Evolutionary conservation across 78 protist genomes (phyloP), one percentile per base, ranked within the genome.

Genomic region (Dictyostelium citrinum): DNA sequence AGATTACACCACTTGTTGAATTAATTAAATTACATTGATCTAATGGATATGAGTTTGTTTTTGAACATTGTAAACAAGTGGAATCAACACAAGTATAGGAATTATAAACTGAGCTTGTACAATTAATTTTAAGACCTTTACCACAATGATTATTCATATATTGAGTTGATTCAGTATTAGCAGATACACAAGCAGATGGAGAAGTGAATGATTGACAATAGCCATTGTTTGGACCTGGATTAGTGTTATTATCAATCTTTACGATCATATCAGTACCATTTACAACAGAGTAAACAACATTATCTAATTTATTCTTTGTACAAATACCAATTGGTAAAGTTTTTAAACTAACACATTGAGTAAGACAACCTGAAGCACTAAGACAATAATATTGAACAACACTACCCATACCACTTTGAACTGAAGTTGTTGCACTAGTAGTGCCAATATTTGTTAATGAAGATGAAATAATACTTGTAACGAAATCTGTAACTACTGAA

Each of bases 181-280:
- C 10, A 11, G 81, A 7, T 2, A 41, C 6, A 75, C 81, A 75
- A 8, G 81, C 58, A 24, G n/a, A n/a, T 35, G 81, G 61, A 2
- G 81, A 41, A 14, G 43, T 16, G 22, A 75, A 75, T n/a, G 81
- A 39, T 75, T 75, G 81, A 75, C 81, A 75, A 41, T 11, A 75
- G 6, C 81, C 81, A 41, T 41, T 35, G 17, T 64, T 64, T 16
- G 33, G 6, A 22, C 37, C 49, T 22, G 81, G 58, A 31, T 24
- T 22, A 14, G 81, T 35, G 0, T 58, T n/a, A 43, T 35, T n/a
- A n/a, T 8, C 29, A 22, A 14, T n/a, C n/a, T 39, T 75, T 16
- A 33, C n/a, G 10, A 43, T 46, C n/a, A 10, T 22, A 14, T 9
- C 17, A 7, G 35, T 39, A 31, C 27, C 33, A 39, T 75, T 39